Percentiles rank a stretch among this genome's conserved stretches.
phyloP scores from a whole-genome alignment of 805 yeast species.

The Candida loeiensis region DNA sequence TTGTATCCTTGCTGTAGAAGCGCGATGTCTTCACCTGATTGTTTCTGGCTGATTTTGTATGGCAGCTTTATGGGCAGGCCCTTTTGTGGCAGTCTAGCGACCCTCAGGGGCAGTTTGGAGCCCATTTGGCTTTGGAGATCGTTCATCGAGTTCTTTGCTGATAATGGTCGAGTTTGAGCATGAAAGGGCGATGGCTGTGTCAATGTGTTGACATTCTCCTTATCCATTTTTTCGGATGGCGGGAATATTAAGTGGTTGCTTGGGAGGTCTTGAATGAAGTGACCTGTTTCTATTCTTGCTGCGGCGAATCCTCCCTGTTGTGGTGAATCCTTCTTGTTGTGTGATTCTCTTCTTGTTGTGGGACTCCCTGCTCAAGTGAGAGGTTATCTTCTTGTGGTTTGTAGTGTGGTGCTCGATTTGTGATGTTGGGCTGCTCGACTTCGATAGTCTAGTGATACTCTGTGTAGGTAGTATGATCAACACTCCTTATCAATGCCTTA shows the following conservation, averaged over 20 bases:
- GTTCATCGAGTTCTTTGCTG: conserved; percentile 9
- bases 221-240: conserved; percentile 3
- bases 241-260: too few relatives aligned
- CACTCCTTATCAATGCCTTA: too few relatives aligned
- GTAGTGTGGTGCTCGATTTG: neutral
- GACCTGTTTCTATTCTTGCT: too few relatives aligned
- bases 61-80: neutral
- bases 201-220: conserved; percentile 14
- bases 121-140: conserved; percentile 2
- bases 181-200: conserved; percentile 9
- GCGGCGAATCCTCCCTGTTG: too few relatives aligned
- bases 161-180: conserved; percentile 5
- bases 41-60: neutral
- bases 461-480: too few relatives aligned
- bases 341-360: too few relatives aligned
- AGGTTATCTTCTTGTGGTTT: too few relatives aligned
- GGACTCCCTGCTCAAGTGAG: too few relatives aligned
- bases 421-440: too few relatives aligned
- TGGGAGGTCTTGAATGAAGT: too few relatives aligned
- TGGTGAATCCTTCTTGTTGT: too few relatives aligned
- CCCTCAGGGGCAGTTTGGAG: conserved; percentile 1
- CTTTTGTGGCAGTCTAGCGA: conserved; percentile 3
- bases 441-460: too few relatives aligned
- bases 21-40: conserved; percentile 1
- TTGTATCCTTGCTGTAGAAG: conserved; percentile 12